These are phyloP conservation scores for Dothistroma septosporum DNA, from an alignment of 2,329 filamentous ascomycete species.

Conservation along the genomic window DNA sequence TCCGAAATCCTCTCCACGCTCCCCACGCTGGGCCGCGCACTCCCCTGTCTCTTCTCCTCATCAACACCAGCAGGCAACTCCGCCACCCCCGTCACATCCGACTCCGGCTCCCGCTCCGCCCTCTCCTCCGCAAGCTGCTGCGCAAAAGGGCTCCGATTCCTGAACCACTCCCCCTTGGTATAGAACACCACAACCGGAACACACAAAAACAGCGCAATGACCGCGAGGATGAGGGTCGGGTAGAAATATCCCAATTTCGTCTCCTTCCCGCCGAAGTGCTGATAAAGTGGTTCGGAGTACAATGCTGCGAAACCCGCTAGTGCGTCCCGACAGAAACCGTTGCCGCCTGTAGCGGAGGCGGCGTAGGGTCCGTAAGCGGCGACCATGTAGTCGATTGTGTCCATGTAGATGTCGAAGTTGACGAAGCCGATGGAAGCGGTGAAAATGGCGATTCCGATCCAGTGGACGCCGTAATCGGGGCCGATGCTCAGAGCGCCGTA, in stretches of 20 bases:
- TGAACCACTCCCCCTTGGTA: constrained; percentile 39
- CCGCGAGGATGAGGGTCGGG: constrained; percentile 53
- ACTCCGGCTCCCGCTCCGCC: constrained; percentile 19
- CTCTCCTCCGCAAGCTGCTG: constrained; percentile 37
- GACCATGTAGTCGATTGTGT: constrained; percentile 58
- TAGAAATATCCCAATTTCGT: constrained; percentile 38
- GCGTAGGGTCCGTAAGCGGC: constrained; percentile 69
- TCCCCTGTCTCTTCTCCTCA: not conserved
- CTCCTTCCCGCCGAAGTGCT: constrained; percentile 24
- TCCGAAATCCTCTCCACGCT: not conserved
- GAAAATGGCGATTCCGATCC: constrained; percentile 66
- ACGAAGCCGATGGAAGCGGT: constrained; percentile 65
- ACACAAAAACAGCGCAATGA: constrained; percentile 48
- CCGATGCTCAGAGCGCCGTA: constrained; percentile 43
- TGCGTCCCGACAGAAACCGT: constrained; percentile 70
- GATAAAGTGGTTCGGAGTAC: constrained; percentile 55
- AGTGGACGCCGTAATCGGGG: constrained; percentile 52
- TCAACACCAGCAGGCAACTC: not conserved
- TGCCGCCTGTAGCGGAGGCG: constrained; percentile 70
- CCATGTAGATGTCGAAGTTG: constrained; percentile 46
- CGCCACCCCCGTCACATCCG: not conserved
- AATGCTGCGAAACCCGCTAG: constrained; percentile 68
- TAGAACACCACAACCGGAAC: constrained; percentile 56
- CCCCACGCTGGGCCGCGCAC: not conserved
- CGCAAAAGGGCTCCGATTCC: constrained; percentile 49